A percentile compares a stretch with the other conserved stretches of the same genome.
phyloP scores from a whole-genome alignment of 495 filamentous ascomycete genomes.

The Aspergillus ostianus region DNA sequence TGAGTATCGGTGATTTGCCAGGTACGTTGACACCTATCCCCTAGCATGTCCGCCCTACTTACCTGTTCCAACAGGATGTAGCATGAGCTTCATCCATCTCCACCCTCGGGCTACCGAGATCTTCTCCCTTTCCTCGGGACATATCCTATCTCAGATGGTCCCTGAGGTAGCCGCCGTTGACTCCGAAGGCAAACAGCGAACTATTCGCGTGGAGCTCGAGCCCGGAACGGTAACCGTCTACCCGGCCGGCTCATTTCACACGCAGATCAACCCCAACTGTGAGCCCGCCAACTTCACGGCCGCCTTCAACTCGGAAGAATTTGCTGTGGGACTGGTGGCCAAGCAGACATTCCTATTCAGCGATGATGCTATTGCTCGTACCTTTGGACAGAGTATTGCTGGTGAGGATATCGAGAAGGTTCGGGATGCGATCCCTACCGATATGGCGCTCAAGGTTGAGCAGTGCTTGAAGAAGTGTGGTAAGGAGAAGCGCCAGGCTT shows the following conservation, averaged over 20 bases:
- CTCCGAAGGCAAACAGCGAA: slow-evolving; percentile 24
- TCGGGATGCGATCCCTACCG: slow-evolving; percentile 18
- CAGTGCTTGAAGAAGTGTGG: slow-evolving; percentile 29
- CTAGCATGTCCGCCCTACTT: not conserved
- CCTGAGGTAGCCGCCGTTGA: slow-evolving; percentile 32
- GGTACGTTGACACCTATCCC: slow-evolving; percentile 29
- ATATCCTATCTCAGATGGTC: slow-evolving; percentile 42
- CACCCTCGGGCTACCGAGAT: slow-evolving; percentile 44
- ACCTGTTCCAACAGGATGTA: slow-evolving; percentile 32
- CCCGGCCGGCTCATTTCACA: slow-evolving; percentile 45
- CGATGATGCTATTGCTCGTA: slow-evolving; percentile 22
- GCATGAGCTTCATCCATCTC: slow-evolving; percentile 46
- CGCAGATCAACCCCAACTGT: slow-evolving; percentile 50
- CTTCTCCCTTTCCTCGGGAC: slow-evolving; percentile 39
- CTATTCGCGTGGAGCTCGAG: slow-evolving; percentile 27
- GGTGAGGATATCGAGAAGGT: slow-evolving; percentile 29
- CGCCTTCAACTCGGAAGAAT: slow-evolving; percentile 25
- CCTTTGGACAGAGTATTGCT: slow-evolving; percentile 26
- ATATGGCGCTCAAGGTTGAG: slow-evolving; percentile 23
- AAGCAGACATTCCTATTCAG: slow-evolving; percentile 17
- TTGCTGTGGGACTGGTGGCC: slow-evolving; percentile 22
- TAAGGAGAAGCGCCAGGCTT: slow-evolving; percentile 15
- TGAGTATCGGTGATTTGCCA: slow-evolving; percentile 27
- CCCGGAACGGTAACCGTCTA: slow-evolving; percentile 50
- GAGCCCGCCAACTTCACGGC: slow-evolving; percentile 29